Percentiles rank a stretch among this genome's conserved stretches.
These are phyloP conservation scores for Aspergillus nanangensis DNA, from an alignment of 495 filamentous ascomycete genomes.

Conservation along the genomic window DNA sequence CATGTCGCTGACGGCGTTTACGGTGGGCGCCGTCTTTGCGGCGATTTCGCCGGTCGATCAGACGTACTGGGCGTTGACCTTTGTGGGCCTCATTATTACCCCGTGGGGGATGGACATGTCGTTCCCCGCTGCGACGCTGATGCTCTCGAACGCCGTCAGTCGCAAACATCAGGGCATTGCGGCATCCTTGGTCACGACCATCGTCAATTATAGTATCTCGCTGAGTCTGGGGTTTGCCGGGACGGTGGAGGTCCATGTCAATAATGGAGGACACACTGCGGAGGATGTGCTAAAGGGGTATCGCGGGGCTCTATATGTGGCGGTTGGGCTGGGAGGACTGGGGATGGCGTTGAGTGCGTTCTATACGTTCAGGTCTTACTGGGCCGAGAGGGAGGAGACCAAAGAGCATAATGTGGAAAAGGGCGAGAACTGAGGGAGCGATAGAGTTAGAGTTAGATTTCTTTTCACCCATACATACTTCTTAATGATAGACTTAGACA, in stretches of 20 bases:
- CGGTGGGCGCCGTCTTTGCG: slow-evolving; percentile 37
- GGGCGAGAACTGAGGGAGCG: too few species aligned
- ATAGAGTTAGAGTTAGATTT: too few species aligned
- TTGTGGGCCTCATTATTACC: slow-evolving; percentile 52
- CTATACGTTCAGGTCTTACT: too few species aligned
- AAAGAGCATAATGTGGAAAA: too few species aligned
- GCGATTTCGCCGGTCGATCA: slow-evolving; percentile 46
- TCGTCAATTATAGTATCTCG: slow-evolving; percentile 58
- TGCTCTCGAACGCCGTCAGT: slow-evolving; percentile 53
- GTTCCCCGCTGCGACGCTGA: slow-evolving; percentile 55
- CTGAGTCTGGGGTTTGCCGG: slow-evolving; percentile 59
- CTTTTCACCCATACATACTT: too few species aligned
- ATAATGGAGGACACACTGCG: slow-evolving; percentile 25
- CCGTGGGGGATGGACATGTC: slow-evolving; percentile 59
- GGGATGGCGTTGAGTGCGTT: neutral
- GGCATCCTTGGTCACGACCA: slow-evolving; percentile 53
- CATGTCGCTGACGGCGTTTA: slow-evolving; percentile 44
- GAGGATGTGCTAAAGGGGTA: slow-evolving; percentile 46
- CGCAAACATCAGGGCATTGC: slow-evolving; percentile 61
- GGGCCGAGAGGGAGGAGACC: too few species aligned
- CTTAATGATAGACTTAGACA: too few species aligned
- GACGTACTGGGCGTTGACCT: slow-evolving; percentile 57
- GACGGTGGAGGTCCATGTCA: slow-evolving; percentile 50
- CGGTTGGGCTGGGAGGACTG: slow-evolving; percentile 33
- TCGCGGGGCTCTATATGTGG: slow-evolving; percentile 54